Evolutionary conservation across 192 early-diverging fungal genomes (phyloP), one percentile per base, ranked within the genome.

Genomic region (Paraglomus occultum): DNA sequence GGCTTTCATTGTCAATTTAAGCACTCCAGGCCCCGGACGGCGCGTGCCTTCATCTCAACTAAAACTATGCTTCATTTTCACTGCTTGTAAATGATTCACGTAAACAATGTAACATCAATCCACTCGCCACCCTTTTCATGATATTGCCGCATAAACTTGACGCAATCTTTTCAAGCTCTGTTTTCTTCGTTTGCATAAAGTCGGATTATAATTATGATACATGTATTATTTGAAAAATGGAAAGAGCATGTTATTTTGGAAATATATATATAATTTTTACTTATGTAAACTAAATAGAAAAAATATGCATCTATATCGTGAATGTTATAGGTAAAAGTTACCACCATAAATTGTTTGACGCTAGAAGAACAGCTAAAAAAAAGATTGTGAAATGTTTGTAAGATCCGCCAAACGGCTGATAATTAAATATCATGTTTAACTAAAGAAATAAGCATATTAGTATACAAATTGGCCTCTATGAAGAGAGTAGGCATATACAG

Each of bases 381-480:
- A 61, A 61, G 9, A 61, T 44, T 44, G 40, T 61, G 15, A 61
- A 61, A 61, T n/a, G 9, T 40, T 61, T 61, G 46, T 45, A 61
- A 44, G 20, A 1, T 61, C 5, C 46, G 42, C 14, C 11, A 61
- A 61, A 44, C 14, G 20, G 59, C 59, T 61, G 42, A 44, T 39
- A 9, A 43, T 5, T 61, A 61, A 61, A 45, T 61, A 44, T 61
- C 20, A 14, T 44, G 46, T 0, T 6, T 45, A 44, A 44, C 20
- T 45, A 60, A 11, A 11, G 46, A 44, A 43, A 43, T 43, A 43
- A 60, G 40, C 12, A 60, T 40, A 44, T n/a, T n/a, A n/a, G n/a
- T n/a, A n/a, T 40, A 40, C 40, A 60, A 60, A 60, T 45, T 12
- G 39, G 39, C 8, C 20, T 43, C 4, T 22, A 15, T 44, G 39